Conservation (phyloP, 495 filamentous ascomycete genomes). For the Daldinia concentrica region DNA sequence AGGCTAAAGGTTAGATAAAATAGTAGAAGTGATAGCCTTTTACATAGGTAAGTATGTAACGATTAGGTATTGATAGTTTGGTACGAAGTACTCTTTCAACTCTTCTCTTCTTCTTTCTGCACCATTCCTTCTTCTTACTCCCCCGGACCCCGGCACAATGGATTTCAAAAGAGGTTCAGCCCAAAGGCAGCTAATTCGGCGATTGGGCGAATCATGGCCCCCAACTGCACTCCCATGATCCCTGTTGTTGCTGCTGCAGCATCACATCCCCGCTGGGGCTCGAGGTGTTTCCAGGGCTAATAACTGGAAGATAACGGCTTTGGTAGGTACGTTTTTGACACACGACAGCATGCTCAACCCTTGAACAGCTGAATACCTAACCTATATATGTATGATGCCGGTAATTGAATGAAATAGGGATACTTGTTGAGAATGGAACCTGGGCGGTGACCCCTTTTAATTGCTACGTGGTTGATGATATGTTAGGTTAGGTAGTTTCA, state of each 20-base stretch:
- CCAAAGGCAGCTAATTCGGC: conserved; percentile 41
- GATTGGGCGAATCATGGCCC: conserved; percentile 43
- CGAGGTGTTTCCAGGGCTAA: conserved; percentile 10
- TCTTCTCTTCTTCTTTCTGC: no score
- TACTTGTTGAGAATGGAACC: not conserved
- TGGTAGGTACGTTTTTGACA: conserved; percentile 23
- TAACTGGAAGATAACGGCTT: conserved; percentile 19
- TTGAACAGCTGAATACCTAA: conserved; percentile 26
- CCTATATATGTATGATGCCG: not conserved
- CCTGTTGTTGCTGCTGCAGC: conserved; percentile 36
- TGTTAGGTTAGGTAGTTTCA: not conserved
- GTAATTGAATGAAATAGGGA: not conserved
- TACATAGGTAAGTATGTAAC: not conserved
- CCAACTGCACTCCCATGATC: conserved; percentile 30
- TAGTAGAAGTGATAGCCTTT: conserved; percentile 14
- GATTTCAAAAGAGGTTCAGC: conserved; percentile 37
- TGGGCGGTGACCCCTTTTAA: not conserved
- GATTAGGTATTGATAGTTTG: conserved; percentile 4
- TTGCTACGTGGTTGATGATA: no score
- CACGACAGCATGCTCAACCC: not conserved
- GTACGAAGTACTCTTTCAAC: conserved; percentile 22
- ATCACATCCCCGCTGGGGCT: conserved; percentile 33
- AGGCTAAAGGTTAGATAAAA: conserved; percentile 7
- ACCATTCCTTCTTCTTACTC: conserved; percentile 15
- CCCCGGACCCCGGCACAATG: conserved; percentile 6